phyloP scores from a whole-genome alignment of 306 rosid species.

The Rubus parviflorus region DNA sequence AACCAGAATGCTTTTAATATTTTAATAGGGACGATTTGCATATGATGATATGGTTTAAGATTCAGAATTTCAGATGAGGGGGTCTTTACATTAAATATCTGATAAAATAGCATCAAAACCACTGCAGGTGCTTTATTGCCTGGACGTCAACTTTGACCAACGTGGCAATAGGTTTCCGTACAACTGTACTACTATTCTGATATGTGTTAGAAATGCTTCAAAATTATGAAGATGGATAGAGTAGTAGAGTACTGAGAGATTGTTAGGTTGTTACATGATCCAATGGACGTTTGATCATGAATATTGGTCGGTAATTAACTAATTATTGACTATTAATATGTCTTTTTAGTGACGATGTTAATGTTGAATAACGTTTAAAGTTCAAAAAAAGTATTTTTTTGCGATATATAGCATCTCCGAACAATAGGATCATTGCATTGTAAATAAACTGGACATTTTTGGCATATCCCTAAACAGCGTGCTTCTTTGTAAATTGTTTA shows the following conservation, averaged over 20 bases:
- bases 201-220: neutral
- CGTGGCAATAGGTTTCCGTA: neutral
- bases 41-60: neutral
- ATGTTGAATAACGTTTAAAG: neutral
- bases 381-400: neutral
- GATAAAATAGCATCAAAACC: neutral
- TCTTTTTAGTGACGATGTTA: too few species aligned
- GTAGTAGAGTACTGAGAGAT: too few species aligned
- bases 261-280: too few species aligned
- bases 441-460: neutral
- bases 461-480: neutral
- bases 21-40: neutral
- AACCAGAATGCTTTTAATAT: neutral
- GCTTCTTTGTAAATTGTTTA: neutral
- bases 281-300: too few species aligned
- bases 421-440: too few species aligned
- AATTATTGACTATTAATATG: too few species aligned
- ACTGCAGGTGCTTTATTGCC: neutral
- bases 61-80: neutral
- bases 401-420: neutral
- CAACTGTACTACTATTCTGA: neutral
- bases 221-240: neutral
- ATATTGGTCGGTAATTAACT: too few species aligned
- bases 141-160: constrained; percentile 3
- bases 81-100: neutral